phyloP scores from a whole-genome alignment of 208 protist species.

The Novymonas esmeraldas region DNA sequence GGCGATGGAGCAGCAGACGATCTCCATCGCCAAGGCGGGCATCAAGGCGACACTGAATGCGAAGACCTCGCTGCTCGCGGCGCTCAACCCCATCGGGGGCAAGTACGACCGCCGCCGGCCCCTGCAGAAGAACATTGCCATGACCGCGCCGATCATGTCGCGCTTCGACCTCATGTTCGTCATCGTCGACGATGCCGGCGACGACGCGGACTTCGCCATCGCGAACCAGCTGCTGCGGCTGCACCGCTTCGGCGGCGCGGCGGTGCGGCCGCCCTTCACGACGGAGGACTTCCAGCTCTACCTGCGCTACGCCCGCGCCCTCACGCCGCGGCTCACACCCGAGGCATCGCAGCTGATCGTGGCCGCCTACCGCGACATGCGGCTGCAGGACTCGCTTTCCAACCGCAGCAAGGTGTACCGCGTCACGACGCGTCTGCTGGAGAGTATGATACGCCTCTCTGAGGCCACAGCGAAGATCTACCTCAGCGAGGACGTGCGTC shows the following conservation, averaged over 20 bases:
- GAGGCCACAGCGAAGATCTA: constrained; percentile 98
- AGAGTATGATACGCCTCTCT: constrained; percentile 98
- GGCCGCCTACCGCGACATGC: constrained; percentile 91
- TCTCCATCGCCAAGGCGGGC: constrained; percentile 99
- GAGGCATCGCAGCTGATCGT: constrained; percentile 91
- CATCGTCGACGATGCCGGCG: constrained; percentile 97
- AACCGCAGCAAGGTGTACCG: constrained; percentile 94
- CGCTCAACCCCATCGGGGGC: constrained; percentile 98
- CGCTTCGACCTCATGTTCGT: constrained; percentile 99
- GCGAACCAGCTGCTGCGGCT: constrained; percentile 96
- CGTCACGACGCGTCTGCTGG: constrained; percentile 99
- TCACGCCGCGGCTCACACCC: constrained; percentile 90
- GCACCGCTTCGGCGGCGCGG: constrained; percentile 88
- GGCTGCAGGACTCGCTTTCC: constrained; percentile 90
- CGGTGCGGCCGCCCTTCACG: constrained; percentile 73
- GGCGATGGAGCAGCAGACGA: constrained; percentile 99
- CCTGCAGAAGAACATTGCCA: constrained; percentile 94
- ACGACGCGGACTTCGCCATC: constrained; percentile 96
- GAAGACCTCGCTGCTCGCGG: constrained; percentile 97
- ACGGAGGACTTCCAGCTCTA: constrained; percentile 93
- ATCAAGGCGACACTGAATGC: constrained; percentile 99
- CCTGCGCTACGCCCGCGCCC: constrained; percentile 90
- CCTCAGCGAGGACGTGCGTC: constrained; percentile 89
- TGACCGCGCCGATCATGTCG: constrained; percentile 98
- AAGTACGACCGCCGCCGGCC: constrained; percentile 94